Evolutionary conservation across 176 grass and related monocot genomes (phyloP).

Genomic region (Phragmites australis): DNA sequence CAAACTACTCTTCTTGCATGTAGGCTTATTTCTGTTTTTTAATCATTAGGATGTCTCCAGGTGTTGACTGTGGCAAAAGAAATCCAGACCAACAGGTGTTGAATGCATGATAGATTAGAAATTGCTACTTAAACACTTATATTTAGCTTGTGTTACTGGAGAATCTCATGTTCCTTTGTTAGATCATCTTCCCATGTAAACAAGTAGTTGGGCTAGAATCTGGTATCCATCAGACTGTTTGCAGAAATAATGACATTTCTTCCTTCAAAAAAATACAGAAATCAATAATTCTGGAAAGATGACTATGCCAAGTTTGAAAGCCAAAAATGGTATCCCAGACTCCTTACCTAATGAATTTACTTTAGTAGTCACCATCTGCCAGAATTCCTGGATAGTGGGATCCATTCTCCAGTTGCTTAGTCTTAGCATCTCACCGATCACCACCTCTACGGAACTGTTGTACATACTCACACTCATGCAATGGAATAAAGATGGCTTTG

Average conservation of each 20-base stretch:
- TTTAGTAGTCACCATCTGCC: constrained; percentile 47
- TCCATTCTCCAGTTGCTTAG: constrained; percentile 19
- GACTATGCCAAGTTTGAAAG: constrained; percentile 21
- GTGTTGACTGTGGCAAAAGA: not conserved
- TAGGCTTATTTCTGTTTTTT: not conserved
- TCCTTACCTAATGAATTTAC: constrained; percentile 3
- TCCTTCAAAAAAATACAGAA: constrained; percentile 28
- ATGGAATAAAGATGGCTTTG: constrained; percentile 46
- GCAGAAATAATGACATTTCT: constrained; percentile 20
- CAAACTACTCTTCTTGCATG: constrained; percentile 11
- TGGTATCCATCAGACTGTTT: not conserved
- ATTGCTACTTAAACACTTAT: not conserved
- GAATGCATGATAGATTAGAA: not conserved
- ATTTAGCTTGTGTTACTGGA: constrained; percentile 8
- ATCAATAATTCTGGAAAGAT: constrained; percentile 31
- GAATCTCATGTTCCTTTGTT: constrained; percentile 31
- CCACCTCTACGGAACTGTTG: constrained; percentile 9
- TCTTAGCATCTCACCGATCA: constrained; percentile 36
- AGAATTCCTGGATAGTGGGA: constrained; percentile 27
- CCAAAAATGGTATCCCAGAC: constrained; percentile 19
- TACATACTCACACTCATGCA: constrained; percentile 24
- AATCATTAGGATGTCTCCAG: constrained; percentile 32
- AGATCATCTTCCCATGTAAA: constrained; percentile 36
- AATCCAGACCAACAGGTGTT: constrained; percentile 15
- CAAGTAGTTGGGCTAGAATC: not conserved